These are phyloP conservation scores for Panicum miliaceum DNA, from an alignment of 176 grass and related monocot species.

Conservation along the genomic window DNA sequence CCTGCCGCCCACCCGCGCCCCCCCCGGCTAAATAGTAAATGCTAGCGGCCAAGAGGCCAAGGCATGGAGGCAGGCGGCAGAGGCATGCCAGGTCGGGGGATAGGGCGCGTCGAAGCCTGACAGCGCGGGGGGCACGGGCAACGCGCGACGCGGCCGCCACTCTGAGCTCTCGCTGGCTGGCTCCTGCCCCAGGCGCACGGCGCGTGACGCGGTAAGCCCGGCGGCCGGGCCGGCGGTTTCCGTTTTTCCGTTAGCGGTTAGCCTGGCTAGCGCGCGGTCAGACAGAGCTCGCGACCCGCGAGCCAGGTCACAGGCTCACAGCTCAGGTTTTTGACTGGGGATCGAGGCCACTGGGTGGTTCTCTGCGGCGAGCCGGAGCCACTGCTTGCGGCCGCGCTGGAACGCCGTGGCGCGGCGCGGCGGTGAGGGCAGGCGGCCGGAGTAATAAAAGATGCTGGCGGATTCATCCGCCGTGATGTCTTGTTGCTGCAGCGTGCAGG, in stretches of 20 bases:
- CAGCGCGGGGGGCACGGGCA: neutral
- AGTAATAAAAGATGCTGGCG: neutral
- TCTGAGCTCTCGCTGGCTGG: neutral
- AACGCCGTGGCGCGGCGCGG: neutral
- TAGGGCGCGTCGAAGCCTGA: neutral
- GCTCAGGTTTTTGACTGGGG: conserved; percentile 17
- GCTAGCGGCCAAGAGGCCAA: neutral
- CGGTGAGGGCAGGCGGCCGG: neutral
- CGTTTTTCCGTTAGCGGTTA: neutral
- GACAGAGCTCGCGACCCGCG: neutral
- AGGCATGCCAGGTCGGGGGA: neutral
- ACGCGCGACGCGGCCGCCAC: neutral
- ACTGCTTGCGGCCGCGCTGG: neutral
- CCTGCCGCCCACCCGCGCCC: conserved; percentile 29
- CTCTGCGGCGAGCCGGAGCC: neutral
- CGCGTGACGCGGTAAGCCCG: conserved; percentile 45
- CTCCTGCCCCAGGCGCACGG: neutral
- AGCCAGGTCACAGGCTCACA: neutral
- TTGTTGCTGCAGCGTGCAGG: neutral
- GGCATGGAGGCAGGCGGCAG: neutral
- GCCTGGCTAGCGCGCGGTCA: neutral
- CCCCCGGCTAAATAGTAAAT: conserved; percentile 52
- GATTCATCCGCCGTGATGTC: neutral
- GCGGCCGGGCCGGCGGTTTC: neutral
- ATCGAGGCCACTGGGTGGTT: no score